Conservation (phyloP, 345 rosid genomes). For the Arabidopsis arenosa region DNA sequence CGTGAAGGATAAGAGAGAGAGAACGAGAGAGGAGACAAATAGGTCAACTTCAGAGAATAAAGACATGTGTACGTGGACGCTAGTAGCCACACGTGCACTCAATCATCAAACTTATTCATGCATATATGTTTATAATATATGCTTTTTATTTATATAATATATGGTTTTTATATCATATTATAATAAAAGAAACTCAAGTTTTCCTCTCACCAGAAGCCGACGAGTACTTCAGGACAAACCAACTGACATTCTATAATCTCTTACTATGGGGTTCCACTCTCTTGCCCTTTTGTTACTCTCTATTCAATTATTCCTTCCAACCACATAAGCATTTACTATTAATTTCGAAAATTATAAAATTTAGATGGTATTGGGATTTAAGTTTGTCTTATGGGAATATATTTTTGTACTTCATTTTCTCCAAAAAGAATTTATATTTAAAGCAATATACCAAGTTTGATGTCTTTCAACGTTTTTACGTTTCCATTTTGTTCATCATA, state of each 20-base stretch:
- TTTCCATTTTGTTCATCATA: background rate
- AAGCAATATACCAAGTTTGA: background rate
- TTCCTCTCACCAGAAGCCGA: slow-evolving; percentile 38
- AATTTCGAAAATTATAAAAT: background rate
- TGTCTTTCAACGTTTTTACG: background rate
- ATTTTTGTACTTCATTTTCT: background rate
- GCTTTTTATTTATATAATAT: background rate
- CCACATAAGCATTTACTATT: background rate
- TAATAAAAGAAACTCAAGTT: background rate
- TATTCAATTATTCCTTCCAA: slow-evolving; percentile 10
- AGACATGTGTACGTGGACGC: slow-evolving; percentile 69
- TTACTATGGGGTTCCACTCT: slow-evolving; percentile 14
- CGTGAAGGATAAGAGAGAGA: slow-evolving; percentile 33
- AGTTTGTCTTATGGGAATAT: background rate
- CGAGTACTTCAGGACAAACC: slow-evolving; percentile 42
- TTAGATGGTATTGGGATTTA: background rate
- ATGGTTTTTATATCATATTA: background rate
- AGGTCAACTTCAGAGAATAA: slow-evolving; percentile 56
- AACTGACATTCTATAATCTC: slow-evolving; percentile 48
- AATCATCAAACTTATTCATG: slow-evolving; percentile 49
- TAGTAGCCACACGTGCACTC: slow-evolving; percentile 71
- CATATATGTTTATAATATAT: background rate
- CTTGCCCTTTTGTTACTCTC: slow-evolving; percentile 4
- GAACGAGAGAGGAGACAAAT: slow-evolving; percentile 37
- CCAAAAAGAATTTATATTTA: too few relatives aligned